Conservation (phyloP, 2,329 filamentous ascomycete species). For the Pleoardoris graminearum region DNA sequence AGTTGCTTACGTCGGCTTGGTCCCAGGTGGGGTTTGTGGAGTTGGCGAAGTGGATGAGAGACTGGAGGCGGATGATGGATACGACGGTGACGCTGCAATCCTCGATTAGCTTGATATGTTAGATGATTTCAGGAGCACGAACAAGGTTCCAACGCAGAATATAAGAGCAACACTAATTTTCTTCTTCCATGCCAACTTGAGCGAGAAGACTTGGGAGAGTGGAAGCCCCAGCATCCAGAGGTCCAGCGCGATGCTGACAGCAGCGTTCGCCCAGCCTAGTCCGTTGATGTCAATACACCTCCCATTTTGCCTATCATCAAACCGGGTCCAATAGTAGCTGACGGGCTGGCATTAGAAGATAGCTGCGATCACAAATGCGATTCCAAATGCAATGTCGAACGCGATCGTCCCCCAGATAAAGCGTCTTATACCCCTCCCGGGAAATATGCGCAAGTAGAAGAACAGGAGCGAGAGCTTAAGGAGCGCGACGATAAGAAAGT, state of each 20-base stretch:
- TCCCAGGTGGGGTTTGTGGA: constrained; percentile 49
- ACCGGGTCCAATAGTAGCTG: constrained; percentile 30
- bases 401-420: constrained; percentile 15
- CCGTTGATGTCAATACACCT: constrained; percentile 37
- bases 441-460: constrained; percentile 30
- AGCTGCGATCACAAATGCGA: constrained; percentile 15
- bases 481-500: constrained; percentile 27
- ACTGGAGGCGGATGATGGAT: constrained; percentile 49
- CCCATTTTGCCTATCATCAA: constrained; percentile 26
- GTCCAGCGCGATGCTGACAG: constrained; percentile 31
- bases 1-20: constrained; percentile 45
- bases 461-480: constrained; percentile 28
- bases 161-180: constrained; percentile 38
- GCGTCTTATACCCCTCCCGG: constrained; percentile 9
- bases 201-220: constrained; percentile 28
- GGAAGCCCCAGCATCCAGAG: constrained; percentile 35
- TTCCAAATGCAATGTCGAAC: constrained; percentile 23
- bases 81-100: constrained; percentile 48
- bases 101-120: not conserved
- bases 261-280: constrained; percentile 32
- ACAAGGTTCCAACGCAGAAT: constrained; percentile 44
- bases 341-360: constrained; percentile 37
- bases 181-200: constrained; percentile 35
- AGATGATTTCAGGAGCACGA: not conserved
- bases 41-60: constrained; percentile 49